These are phyloP conservation scores for Rhynchosporium agropyri DNA, from an alignment of 2,329 filamentous ascomycete genomes.

Conservation along the genomic window DNA sequence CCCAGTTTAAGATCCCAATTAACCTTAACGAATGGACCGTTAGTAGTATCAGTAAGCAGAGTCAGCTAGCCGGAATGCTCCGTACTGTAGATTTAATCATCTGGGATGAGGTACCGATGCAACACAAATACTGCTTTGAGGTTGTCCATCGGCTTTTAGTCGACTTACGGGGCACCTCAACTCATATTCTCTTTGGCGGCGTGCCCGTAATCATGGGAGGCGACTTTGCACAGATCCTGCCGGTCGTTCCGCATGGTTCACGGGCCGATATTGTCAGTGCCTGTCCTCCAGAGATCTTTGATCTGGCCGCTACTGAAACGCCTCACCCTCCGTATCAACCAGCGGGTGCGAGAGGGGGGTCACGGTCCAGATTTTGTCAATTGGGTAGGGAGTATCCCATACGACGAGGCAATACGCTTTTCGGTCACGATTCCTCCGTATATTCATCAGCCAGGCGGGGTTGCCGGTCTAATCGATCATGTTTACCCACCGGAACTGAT, in stretches of 20 bases:
- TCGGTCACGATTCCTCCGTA: neutral
- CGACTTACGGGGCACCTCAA: neutral
- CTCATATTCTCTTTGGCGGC: neutral
- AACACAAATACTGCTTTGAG: too few relatives aligned
- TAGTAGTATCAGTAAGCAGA: neutral
- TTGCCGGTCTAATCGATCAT: neutral
- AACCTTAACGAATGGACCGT: neutral
- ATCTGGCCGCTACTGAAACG: neutral
- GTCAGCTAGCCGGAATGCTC: neutral
- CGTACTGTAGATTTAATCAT: neutral
- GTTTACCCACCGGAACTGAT: neutral
- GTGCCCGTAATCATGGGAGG: neutral
- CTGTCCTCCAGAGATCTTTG: neutral
- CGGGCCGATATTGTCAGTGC: neutral
- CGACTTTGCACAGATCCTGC: neutral
- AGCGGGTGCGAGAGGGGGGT: neutral
- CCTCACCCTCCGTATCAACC: neutral
- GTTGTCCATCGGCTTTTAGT: neutral
- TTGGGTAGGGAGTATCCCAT: neutral
- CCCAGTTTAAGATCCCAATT: too few relatives aligned
- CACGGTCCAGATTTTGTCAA: neutral
- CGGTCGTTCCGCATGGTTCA: neutral
- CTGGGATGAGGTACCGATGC: too few relatives aligned
- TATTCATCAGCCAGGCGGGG: neutral
- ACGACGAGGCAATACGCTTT: neutral